These are phyloP conservation scores for Xylaria arbuscula DNA, from an alignment of 2,329 filamentous ascomycete species.

Conservation along the genomic window DNA sequence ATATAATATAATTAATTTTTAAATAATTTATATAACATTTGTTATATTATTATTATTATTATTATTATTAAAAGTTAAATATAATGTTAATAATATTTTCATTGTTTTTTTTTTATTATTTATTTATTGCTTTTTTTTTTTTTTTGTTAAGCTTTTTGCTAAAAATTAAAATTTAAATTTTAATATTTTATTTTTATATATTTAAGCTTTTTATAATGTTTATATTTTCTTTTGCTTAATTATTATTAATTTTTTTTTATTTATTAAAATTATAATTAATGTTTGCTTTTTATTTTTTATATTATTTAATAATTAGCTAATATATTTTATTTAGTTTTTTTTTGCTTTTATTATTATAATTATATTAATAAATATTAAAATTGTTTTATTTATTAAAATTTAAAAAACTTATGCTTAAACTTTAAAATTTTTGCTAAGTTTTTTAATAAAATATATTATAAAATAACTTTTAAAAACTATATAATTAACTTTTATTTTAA, in stretches of 20 bases:
- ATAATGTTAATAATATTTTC: not conserved
- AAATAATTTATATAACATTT: conserved; percentile 3
- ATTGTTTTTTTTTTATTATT: conserved; percentile 1
- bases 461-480: too few species aligned
- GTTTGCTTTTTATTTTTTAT: not conserved
- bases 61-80: not conserved
- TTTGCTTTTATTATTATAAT: not conserved
- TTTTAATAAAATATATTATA: too few species aligned
- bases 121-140: not conserved
- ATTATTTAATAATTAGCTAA: not conserved
- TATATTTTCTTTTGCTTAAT: not conserved
- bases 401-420: conserved; percentile 6
- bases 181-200: not conserved
- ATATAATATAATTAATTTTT: not conserved
- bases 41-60: conserved; percentile 1
- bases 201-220: not conserved
- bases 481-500: too few species aligned
- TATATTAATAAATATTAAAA: conserved; percentile 1
- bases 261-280: not conserved
- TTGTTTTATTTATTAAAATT: not conserved
- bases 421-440: too few species aligned
- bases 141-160: not conserved
- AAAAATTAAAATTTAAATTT: not conserved
- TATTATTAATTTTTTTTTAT: not conserved
- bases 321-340: not conserved